Percentiles rank a stretch among this genome's conserved stretches.
Conservation (phyloP, 2,329 filamentous ascomycete species). For the Aaosphaeria pasadenensis region DNA sequence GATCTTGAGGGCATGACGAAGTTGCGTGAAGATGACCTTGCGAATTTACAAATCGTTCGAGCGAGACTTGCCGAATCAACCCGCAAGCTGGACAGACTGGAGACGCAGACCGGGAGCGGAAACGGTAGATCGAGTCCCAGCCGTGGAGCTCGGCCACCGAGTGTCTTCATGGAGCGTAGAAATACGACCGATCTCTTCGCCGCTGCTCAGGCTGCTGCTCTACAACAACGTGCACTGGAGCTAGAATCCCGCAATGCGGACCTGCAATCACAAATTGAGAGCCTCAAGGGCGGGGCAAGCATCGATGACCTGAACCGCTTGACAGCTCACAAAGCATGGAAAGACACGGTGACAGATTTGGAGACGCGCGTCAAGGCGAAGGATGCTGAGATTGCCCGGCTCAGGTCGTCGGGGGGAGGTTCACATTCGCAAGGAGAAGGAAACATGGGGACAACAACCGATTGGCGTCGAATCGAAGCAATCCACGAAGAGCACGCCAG, state of each 20-base stretch:
- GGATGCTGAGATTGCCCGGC: constrained; percentile 24
- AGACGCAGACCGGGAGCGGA: constrained; percentile 7
- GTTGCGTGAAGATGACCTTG: constrained; percentile 42
- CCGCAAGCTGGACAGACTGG: constrained; percentile 30
- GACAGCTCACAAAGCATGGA: constrained; percentile 37
- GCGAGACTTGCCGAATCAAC: constrained; percentile 41
- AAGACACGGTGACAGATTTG: constrained; percentile 26
- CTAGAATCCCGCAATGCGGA: constrained; percentile 40
- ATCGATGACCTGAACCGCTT: constrained; percentile 32
- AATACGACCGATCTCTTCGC: constrained; percentile 41
- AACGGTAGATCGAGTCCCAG: constrained; percentile 19
- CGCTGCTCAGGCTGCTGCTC: constrained; percentile 39
- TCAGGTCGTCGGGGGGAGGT: constrained; percentile 4
- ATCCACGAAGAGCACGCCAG: constrained; percentile 39
- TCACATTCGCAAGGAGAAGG: not conserved
- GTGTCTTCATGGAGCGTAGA: constrained; percentile 30
- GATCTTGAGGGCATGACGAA: constrained; percentile 38
- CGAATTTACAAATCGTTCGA: constrained; percentile 39
- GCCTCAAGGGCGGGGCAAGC: constrained; percentile 21
- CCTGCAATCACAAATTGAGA: constrained; percentile 27
- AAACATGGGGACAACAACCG: constrained; percentile 3
- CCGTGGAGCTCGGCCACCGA: constrained; percentile 23
- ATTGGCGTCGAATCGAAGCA: constrained; percentile 36
- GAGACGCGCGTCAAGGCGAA: constrained; percentile 28
- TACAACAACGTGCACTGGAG: constrained; percentile 43